Evolutionary conservation across 441 rosid species (phyloP).

Genomic region (Pelargonium citronellum): DNA sequence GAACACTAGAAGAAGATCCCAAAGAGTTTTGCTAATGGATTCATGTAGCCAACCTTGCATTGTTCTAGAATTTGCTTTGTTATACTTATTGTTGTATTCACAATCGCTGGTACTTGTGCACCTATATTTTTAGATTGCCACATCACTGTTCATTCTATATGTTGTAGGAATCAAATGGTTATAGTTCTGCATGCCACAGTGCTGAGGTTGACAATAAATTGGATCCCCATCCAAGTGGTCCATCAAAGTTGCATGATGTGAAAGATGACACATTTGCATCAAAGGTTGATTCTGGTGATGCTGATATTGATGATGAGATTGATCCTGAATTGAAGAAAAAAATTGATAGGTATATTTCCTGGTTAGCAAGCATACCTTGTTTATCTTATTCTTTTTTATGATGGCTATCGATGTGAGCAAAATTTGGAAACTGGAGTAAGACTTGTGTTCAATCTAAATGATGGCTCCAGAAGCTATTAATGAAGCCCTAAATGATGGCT

Average conservation of each 20-base stretch:
- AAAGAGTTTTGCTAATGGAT: too few relatives aligned
- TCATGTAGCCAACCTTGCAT: too few relatives aligned
- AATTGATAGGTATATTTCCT: constrained; percentile 58
- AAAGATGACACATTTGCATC: constrained; percentile 41
- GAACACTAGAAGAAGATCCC: too few relatives aligned
- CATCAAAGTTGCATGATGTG: constrained; percentile 30
- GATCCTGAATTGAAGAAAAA: constrained; percentile 80
- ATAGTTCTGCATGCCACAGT: constrained; percentile 29
- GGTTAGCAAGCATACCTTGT: constrained; percentile 6
- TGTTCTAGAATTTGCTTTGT: too few relatives aligned
- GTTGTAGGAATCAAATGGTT: constrained; percentile 46
- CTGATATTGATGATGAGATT: constrained; percentile 72
- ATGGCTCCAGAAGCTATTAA: background rate
- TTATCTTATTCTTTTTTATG: background rate
- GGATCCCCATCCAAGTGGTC: constrained; percentile 30
- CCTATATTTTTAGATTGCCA: background rate
- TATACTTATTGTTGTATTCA: too few relatives aligned
- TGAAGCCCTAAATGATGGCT: too few relatives aligned
- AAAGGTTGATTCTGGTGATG: constrained; percentile 60
- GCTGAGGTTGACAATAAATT: constrained; percentile 32
- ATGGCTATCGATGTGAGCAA: background rate
- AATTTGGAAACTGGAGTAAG: background rate
- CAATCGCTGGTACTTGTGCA: background rate
- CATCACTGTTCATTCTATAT: background rate
- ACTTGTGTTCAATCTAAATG: background rate